phyloP scores from a whole-genome alignment of 1,284 basidiomycete genomes.

The Melampsora americana region DNA sequence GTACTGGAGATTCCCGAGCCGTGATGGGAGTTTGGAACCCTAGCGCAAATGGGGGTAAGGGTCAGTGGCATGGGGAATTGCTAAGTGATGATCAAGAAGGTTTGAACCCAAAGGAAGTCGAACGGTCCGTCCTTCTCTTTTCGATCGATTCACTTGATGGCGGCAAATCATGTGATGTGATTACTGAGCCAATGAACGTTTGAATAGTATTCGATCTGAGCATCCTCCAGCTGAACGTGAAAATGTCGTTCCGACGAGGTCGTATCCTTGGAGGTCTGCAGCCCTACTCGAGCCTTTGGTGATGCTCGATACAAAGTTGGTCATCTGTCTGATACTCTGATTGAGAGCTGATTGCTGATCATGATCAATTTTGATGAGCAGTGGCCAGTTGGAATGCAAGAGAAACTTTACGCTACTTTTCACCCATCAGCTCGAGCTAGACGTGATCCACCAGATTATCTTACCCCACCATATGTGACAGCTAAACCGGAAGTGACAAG shows the following conservation, averaged over 20 bases:
- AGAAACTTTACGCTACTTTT: constrained; percentile 55
- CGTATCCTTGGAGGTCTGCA: constrained; percentile 76
- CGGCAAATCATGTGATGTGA: background rate
- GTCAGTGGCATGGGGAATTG: constrained; percentile 81
- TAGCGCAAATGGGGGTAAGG: constrained; percentile 50
- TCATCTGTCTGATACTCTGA: constrained; percentile 46
- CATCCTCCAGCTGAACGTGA: constrained; percentile 72
- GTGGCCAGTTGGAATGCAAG: constrained; percentile 58
- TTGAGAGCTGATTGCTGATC: background rate
- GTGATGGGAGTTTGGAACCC: constrained; percentile 81
- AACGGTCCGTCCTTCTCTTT: constrained; percentile 38
- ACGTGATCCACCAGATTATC: constrained; percentile 58
- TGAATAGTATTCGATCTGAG: constrained; percentile 74
- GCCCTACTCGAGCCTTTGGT: constrained; percentile 82
- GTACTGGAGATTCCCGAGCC: constrained; percentile 89
- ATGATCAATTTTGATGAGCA: constrained; percentile 60
- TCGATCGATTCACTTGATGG: background rate
- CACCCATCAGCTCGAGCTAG: constrained; percentile 51
- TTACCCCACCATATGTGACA: constrained; percentile 90
- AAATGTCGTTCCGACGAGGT: constrained; percentile 75
- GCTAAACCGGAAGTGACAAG: constrained; percentile 80
- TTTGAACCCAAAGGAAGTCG: constrained; percentile 75
- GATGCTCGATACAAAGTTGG: constrained; percentile 58
- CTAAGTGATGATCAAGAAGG: constrained; percentile 94
- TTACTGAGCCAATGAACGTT: background rate